Percentiles rank a stretch among this genome's conserved stretches.
Conservation (phyloP, 176 grass and related monocot species). For the Ananas comosus region DNA sequence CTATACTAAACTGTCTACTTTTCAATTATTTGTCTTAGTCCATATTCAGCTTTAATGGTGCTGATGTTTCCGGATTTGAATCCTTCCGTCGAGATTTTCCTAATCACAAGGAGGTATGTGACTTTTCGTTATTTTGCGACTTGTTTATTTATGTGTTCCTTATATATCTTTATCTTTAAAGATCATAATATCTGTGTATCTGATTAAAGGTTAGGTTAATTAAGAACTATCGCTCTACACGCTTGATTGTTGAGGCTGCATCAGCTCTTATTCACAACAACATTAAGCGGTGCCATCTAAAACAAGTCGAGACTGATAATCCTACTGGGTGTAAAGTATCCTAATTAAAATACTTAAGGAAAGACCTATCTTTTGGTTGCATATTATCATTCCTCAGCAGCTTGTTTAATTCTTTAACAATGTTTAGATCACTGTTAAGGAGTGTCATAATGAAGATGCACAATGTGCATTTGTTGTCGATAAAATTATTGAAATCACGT, state of each 20-base stretch:
- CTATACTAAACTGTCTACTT: not conserved
- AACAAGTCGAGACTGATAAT: constrained; percentile 77
- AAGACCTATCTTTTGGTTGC: not conserved
- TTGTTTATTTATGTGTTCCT: constrained; percentile 6
- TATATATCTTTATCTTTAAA: constrained; percentile 10
- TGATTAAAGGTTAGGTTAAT: constrained; percentile 74
- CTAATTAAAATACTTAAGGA: constrained; percentile 17
- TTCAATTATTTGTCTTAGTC: constrained; percentile 46
- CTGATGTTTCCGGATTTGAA: constrained; percentile 84
- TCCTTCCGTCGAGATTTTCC: constrained; percentile 91
- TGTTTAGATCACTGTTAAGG: constrained; percentile 73
- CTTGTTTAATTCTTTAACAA: constrained; percentile 23
- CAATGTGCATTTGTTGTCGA: constrained; percentile 93
- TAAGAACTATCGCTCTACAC: constrained; percentile 87
- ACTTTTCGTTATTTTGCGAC: not conserved
- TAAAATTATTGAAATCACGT: constrained; percentile 87
- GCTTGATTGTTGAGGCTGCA: constrained; percentile 86
- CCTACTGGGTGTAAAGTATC: constrained; percentile 71
- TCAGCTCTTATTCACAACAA: constrained; percentile 86
- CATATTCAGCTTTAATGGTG: constrained; percentile 99
- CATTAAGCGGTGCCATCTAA: constrained; percentile 43
- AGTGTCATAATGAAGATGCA: constrained; percentile 84
- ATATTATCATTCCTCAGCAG: constrained; percentile 3
- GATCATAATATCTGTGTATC: constrained; percentile 10
- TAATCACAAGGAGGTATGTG: constrained; percentile 69